Evolutionary conservation across 345 rosid genomes (phyloP).

Genomic region (Cochlearia excelsa): DNA sequence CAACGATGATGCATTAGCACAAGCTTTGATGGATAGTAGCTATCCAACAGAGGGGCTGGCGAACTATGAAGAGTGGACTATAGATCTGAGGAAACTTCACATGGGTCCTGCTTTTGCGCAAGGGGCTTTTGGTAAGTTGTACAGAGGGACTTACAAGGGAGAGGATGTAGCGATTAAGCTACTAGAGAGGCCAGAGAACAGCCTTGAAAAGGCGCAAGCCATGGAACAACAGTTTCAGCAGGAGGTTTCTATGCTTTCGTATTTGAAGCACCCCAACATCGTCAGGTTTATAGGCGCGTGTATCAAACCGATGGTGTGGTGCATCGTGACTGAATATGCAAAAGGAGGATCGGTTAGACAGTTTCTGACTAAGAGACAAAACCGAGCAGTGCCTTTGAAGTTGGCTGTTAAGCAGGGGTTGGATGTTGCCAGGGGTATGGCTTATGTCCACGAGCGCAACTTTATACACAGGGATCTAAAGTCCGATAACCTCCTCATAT

Average conservation of each 20-base stretch:
- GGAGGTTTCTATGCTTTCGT: conserved; percentile 40
- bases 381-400: conserved; percentile 47
- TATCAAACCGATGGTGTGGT: conserved; percentile 43
- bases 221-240: conserved; percentile 46
- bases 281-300: conserved; percentile 41
- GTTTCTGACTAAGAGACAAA: conserved; percentile 41
- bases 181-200: conserved; percentile 38
- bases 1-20: conserved; percentile 55
- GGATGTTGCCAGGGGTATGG: conserved; percentile 57
- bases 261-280: conserved; percentile 40
- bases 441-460: conserved; percentile 44
- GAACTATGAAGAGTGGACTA: conserved; percentile 59
- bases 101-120: conserved; percentile 60
- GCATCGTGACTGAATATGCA: conserved; percentile 47
- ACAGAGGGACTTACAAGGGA: conserved; percentile 44
- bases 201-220: conserved; percentile 37
- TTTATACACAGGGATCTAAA: conserved; percentile 50
- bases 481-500: conserved; percentile 49
- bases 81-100: conserved; percentile 53
- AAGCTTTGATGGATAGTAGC: conserved; percentile 51
- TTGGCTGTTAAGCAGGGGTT: conserved; percentile 44
- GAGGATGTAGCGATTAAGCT: conserved; percentile 51
- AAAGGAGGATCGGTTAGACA: conserved; percentile 44
- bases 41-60: conserved; percentile 46
- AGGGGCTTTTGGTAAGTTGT: conserved; percentile 63